Conservation (phyloP, 2,329 filamentous ascomycete species). For the Alternaria novae-zelandiae region DNA sequence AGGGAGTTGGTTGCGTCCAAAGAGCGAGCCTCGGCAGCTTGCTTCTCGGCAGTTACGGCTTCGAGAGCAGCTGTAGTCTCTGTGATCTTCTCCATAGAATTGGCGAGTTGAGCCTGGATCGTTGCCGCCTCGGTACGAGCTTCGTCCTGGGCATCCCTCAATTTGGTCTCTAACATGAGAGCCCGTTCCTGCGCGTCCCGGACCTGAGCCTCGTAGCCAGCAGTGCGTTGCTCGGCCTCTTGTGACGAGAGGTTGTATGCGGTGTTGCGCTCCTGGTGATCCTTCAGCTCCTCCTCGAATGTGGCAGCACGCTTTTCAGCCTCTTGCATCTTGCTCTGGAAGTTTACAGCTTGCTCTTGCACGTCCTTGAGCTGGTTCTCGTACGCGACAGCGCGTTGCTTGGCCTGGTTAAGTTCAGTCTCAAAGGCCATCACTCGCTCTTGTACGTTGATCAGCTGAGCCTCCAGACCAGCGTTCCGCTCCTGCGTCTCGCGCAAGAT, state of each 20-base stretch:
- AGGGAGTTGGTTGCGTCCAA: slow-evolving; percentile 36
- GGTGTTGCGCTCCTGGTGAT: slow-evolving; percentile 36
- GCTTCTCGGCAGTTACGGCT: slow-evolving; percentile 36
- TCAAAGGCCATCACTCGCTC: slow-evolving; percentile 43
- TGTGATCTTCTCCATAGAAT: slow-evolving; percentile 42
- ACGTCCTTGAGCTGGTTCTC: slow-evolving; percentile 44
- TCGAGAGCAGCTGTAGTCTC: slow-evolving; percentile 33
- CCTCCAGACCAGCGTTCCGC: slow-evolving; percentile 42
- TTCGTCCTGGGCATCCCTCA: slow-evolving; percentile 42
- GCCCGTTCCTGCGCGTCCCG: slow-evolving; percentile 42
- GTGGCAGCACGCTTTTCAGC: slow-evolving; percentile 34
- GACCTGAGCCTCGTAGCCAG: slow-evolving; percentile 41
- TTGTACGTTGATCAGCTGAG: slow-evolving; percentile 42
- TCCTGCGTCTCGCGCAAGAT: slow-evolving; percentile 38
- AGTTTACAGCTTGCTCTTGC: slow-evolving; percentile 36
- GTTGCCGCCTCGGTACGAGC: slow-evolving; percentile 43
- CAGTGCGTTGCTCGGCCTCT: slow-evolving; percentile 30
- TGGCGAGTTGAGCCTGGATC: slow-evolving; percentile 45
- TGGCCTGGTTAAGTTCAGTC: slow-evolving; percentile 31
- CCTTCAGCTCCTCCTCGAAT: slow-evolving; percentile 38
- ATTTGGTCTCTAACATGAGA: slow-evolving; percentile 40
- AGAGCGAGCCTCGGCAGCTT: slow-evolving; percentile 40
- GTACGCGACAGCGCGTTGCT: slow-evolving; percentile 38
- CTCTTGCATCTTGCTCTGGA: slow-evolving; percentile 39
- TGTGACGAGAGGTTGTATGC: slow-evolving; percentile 27